A percentile compares a stretch with the other conserved stretches of the same genome.
Evolutionary conservation across 2,329 filamentous ascomycete species (phyloP).

Genomic region (Cercospora brassicicola): DNA sequence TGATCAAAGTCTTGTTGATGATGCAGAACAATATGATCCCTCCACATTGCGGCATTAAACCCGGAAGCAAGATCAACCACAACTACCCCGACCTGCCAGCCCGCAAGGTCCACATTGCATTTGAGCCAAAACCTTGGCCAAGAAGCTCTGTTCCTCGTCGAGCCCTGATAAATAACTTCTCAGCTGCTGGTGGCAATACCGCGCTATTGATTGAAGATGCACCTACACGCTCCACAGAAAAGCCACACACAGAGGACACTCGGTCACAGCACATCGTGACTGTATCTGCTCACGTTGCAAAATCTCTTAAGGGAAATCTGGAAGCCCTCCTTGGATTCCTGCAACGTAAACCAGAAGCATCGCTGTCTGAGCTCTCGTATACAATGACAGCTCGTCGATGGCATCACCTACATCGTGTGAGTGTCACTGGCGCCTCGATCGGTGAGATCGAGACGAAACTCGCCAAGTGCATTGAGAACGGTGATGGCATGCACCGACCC

Average conservation of each 20-base stretch:
- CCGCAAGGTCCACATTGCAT: background rate
- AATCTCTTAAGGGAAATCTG: slow-evolving; percentile 54
- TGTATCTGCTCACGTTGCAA: slow-evolving; percentile 56
- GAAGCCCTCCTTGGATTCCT: slow-evolving; percentile 33
- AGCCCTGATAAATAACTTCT: slow-evolving; percentile 65
- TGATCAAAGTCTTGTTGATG: slow-evolving; percentile 43
- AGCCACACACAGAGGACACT: background rate
- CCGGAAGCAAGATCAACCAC: background rate
- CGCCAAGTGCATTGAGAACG: slow-evolving; percentile 18
- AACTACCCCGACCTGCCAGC: background rate
- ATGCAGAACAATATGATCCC: slow-evolving; percentile 38
- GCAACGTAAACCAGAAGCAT: background rate
- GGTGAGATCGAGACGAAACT: slow-evolving; percentile 26
- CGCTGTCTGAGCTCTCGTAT: slow-evolving; percentile 56
- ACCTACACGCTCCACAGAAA: slow-evolving; percentile 39
- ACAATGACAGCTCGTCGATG: slow-evolving; percentile 31
- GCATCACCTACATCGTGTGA: slow-evolving; percentile 47
- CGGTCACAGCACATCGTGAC: slow-evolving; percentile 55
- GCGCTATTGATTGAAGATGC: slow-evolving; percentile 65
- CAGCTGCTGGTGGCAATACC: slow-evolving; percentile 70
- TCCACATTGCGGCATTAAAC: slow-evolving; percentile 26
- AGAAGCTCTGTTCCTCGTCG: slow-evolving; percentile 38
- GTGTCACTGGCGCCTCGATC: slow-evolving; percentile 14
- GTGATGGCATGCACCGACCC: background rate
- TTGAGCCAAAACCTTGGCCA: background rate